Conservation (phyloP, 352 stramenopile species). For the Phytophthora idaei region DNA sequence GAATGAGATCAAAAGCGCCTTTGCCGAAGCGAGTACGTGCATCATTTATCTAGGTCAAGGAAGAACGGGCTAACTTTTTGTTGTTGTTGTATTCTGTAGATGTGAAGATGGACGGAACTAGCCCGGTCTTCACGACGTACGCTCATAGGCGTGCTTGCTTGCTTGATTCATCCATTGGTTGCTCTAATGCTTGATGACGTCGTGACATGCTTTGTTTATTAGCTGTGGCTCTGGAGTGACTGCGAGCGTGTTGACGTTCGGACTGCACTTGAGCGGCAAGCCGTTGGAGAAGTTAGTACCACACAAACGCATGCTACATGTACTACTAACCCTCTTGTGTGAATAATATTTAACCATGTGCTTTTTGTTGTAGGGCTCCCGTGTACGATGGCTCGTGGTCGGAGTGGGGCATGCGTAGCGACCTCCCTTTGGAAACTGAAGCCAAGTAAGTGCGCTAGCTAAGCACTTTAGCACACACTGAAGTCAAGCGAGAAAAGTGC, state of each 20-base stretch:
- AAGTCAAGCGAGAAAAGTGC: no score
- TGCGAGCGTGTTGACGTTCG: conserved; percentile 66
- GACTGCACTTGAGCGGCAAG: conserved; percentile 67
- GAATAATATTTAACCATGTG: not conserved
- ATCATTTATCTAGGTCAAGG: not conserved
- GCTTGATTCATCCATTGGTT: not conserved
- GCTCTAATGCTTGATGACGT: not conserved
- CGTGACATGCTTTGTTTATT: conserved; percentile 16
- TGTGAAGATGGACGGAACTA: conserved; percentile 46
- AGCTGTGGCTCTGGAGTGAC: conserved; percentile 83
- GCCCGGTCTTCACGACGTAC: conserved; percentile 75
- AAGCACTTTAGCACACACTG: not conserved
- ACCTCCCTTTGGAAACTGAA: conserved; percentile 57
- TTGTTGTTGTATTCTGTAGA: conserved; percentile 47
- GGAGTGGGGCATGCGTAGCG: conserved; percentile 77
- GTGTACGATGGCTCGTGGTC: conserved; percentile 93
- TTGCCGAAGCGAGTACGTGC: conserved; percentile 61
- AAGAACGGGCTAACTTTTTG: not conserved
- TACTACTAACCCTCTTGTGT: not conserved
- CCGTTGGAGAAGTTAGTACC: conserved; percentile 65
- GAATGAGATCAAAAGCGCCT: conserved; percentile 80
- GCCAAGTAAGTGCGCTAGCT: conserved; percentile 8
- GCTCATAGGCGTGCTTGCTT: not conserved
- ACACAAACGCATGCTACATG: not conserved
- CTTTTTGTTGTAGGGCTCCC: conserved; percentile 39